Evolutionary conservation across 371 early-diverging fungal species (phyloP).

Genomic region (Entomophthora muscae): DNA sequence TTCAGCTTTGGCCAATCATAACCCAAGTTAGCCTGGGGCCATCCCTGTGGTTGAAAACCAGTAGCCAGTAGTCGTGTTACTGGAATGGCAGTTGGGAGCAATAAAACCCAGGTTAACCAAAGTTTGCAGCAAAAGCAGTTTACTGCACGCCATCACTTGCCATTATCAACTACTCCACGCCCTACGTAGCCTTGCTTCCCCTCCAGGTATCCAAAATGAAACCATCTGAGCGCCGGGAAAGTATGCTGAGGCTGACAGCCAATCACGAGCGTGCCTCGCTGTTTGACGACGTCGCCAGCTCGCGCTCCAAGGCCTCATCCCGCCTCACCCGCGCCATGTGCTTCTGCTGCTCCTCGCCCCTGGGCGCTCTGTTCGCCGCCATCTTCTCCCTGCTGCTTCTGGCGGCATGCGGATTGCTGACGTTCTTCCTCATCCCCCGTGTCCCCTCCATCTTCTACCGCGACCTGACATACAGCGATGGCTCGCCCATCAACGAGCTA

Average conservation of each 20-base stretch:
- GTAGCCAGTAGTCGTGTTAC: too few species aligned
- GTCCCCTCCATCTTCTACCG: not conserved
- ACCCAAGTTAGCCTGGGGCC: too few species aligned
- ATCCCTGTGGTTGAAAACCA: too few species aligned
- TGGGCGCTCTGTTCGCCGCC: not conserved
- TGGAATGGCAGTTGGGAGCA: too few species aligned
- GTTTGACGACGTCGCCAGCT: not conserved
- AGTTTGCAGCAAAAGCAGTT: too few species aligned
- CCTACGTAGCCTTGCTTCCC: too few species aligned
- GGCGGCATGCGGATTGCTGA: slow-evolving; percentile 1
- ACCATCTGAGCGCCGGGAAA: not conserved
- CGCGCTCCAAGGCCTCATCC: not conserved
- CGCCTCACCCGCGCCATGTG: slow-evolving; percentile 1
- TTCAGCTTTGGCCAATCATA: too few species aligned
- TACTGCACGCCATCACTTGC: too few species aligned
- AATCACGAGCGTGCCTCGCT: not conserved
- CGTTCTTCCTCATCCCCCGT: slow-evolving; percentile 3
- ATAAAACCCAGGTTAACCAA: too few species aligned
- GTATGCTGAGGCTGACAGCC: not conserved
- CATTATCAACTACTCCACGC: too few species aligned
- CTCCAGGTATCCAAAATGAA: not conserved
- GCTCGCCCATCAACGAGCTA: not conserved
- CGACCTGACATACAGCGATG: slow-evolving; percentile 4
- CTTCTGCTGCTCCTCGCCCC: slow-evolving; percentile 3
- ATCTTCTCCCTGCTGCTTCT: not conserved